Conservation (phyloP, 495 filamentous ascomycete genomes). For the Aspergillus steynii region DNA sequence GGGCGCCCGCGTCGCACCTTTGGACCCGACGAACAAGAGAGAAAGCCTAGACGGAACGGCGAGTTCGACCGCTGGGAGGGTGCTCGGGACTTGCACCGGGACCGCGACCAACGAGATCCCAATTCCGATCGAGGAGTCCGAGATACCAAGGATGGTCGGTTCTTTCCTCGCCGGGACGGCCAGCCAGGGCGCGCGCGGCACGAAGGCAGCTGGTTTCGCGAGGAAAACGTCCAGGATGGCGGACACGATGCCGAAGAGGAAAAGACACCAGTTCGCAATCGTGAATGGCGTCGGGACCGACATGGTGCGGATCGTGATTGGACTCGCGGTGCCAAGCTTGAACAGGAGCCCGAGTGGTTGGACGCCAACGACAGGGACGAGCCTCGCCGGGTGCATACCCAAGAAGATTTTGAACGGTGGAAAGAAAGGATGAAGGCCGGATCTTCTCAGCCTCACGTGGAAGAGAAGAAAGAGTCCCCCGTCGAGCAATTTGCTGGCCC, state of each 20-base stretch:
- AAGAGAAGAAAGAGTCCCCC: conserved; percentile 48
- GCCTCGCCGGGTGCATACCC: conserved; percentile 66
- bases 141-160: conserved; percentile 48
- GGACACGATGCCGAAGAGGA: conserved; percentile 56
- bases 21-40: conserved; percentile 56
- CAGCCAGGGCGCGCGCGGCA: conserved; percentile 47
- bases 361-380: conserved; percentile 74
- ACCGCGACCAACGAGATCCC: conserved; percentile 50
- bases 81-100: conserved; percentile 41
- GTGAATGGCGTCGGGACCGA: conserved; percentile 66
- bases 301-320: conserved; percentile 66
- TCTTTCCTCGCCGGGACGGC: conserved; percentile 46
- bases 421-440: conserved; percentile 86
- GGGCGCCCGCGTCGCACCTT: conserved; percentile 54
- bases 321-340: conserved; percentile 50
- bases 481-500: conserved; percentile 25
- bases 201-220: conserved; percentile 59
- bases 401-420: conserved; percentile 94
- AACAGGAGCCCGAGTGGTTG: conserved; percentile 85
- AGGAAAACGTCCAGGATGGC: conserved; percentile 51
- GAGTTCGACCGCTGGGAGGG: conserved; percentile 62
- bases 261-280: conserved; percentile 52
- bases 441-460: conserved; percentile 38
- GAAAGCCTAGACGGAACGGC: conserved; percentile 55
- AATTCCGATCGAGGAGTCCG: conserved; percentile 44